A percentile compares a stretch with the other conserved stretches of the same genome.
These are phyloP conservation scores for Alternaria alternata DNA, from an alignment of 2,329 filamentous ascomycete genomes.

Conservation along the genomic window DNA sequence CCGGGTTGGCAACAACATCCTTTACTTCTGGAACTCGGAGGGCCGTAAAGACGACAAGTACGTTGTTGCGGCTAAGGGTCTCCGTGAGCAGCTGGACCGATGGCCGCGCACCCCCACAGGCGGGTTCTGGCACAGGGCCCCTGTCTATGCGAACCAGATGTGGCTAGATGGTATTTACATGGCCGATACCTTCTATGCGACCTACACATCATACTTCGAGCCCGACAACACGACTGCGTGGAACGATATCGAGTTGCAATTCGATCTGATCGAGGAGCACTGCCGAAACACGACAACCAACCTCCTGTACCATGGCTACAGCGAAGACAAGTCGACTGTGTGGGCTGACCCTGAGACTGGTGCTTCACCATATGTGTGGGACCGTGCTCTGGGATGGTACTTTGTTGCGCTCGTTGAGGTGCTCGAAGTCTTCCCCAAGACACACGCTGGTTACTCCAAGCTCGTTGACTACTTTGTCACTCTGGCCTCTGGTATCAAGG, in stretches of 20 bases:
- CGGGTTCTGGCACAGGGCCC: constrained; percentile 63
- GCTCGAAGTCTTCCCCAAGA: constrained; percentile 56
- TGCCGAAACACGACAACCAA: constrained; percentile 44
- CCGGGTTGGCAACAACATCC: constrained; percentile 62
- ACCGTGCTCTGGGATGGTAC: constrained; percentile 51
- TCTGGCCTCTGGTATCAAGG: constrained; percentile 54
- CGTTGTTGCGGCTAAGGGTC: constrained; percentile 57
- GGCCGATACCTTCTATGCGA: constrained; percentile 52
- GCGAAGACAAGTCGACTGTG: constrained; percentile 44
- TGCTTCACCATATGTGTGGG: constrained; percentile 48
- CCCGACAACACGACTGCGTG: constrained; percentile 52
- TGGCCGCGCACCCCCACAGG: constrained; percentile 61
- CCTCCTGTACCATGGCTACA: constrained; percentile 48
- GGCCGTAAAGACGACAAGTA: constrained; percentile 56
- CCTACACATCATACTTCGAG: constrained; percentile 51
- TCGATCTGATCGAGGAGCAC: constrained; percentile 48
- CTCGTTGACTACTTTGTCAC: constrained; percentile 53
- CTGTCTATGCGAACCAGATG: constrained; percentile 63
- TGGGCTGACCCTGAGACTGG: constrained; percentile 50
- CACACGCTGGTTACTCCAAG: constrained; percentile 48
- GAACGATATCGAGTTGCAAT: constrained; percentile 53
- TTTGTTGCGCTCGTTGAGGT: constrained; percentile 57
- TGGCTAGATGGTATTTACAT: constrained; percentile 64
- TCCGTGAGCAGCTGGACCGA: constrained; percentile 58
- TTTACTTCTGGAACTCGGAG: constrained; percentile 59